Base-by-base conservation (phyloP, 2,329 filamentous ascomycete species). In the Monosporascus sp. region DNA sequence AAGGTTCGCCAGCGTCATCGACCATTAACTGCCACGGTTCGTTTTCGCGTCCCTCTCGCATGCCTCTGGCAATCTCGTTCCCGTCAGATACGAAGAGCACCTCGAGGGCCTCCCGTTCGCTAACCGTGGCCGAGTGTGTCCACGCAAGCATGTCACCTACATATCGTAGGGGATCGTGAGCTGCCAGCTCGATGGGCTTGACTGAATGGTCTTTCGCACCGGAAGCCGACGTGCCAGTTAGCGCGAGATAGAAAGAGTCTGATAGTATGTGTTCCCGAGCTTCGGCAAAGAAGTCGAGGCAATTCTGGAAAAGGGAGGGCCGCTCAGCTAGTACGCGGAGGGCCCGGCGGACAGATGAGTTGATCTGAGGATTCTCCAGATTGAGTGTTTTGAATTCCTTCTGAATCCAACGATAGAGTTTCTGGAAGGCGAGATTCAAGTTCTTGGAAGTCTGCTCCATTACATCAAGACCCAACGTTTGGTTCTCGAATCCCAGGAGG, bases 71-170 rank as follows among this genome's bases (percentile, higher is more conserved):
- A 52, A 97, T 89, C 63, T 96, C 90, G 57, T 94, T 89, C 2
- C 89, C 92, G 57, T 97, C 92, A 0, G 88, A 87, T 43, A 97
- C 86, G 65, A 99, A 99, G 1, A 99, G 76, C 2, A 90, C 84
- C 68, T 97, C 93, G 6, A 99, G 77, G 0, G 92, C 91, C 70
- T 99, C 94, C 50, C 89, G 83, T 70, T 99, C 94, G 35, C 93
- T 95, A 1, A 99, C 94, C 0, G 93, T 87, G 3, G 92, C 89
- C 0, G 94, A 96, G 68, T 99, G 94, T 6, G 88, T 85, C 94
- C 94, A 99, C 5, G 94, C 94, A 15, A 99, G 80, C 92, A 99
- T 99, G 66, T 99, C 94, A 50, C 94, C 91, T 3, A 95, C 85
- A 68, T 97, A 97, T 20, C 94, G 84, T 25, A 97, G 73, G 1